Percentiles rank a stretch among this genome's conserved stretches.
phyloP scores from a whole-genome alignment of 192 early-diverging fungal species.

The Rhizophlyctis rosea region DNA sequence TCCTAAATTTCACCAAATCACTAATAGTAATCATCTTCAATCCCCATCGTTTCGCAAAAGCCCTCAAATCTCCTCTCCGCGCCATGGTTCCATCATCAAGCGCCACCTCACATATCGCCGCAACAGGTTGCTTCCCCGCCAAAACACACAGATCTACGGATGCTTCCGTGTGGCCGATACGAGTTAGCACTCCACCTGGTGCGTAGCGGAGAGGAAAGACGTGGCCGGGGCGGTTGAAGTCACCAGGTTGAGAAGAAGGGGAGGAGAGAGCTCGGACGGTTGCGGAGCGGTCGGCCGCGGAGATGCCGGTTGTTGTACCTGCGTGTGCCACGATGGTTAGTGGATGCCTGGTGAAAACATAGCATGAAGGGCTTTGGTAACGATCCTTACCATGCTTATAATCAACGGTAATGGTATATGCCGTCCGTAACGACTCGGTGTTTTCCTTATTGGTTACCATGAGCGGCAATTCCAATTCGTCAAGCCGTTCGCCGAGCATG shows the following conservation, averaged over 20 bases:
- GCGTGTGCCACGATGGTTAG: neutral
- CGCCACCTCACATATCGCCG: constrained; percentile 91
- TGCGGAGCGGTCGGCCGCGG: constrained; percentile 81
- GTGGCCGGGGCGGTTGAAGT: constrained; percentile 90
- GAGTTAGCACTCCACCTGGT: constrained; percentile 75
- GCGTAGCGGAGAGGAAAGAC: constrained; percentile 87
- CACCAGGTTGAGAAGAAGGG: constrained; percentile 51
- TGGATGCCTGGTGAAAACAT: neutral
- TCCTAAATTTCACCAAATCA: constrained; percentile 78
- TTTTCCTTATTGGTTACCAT: constrained; percentile 93
- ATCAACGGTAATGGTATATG: constrained; percentile 92
- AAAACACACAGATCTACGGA: constrained; percentile 83
- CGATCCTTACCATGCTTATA: constrained; percentile 46
- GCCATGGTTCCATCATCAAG: constrained; percentile 93
- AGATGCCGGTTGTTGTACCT: constrained; percentile 94
- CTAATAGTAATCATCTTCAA: constrained; percentile 88
- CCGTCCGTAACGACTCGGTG: constrained; percentile 87
- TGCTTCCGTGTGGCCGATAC: constrained; percentile 95
- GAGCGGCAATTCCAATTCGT: constrained; percentile 81
- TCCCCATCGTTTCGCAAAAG: constrained; percentile 79
- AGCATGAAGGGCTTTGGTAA: neutral
- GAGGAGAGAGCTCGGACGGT: constrained; percentile 79
- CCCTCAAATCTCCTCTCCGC: constrained; percentile 82
- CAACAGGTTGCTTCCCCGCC: constrained; percentile 75
- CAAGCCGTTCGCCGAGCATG: constrained; percentile 70